Evolutionary conservation across 2,329 filamentous ascomycete genomes (phyloP).

Genomic region (Ophiostoma angusticollis): DNA sequence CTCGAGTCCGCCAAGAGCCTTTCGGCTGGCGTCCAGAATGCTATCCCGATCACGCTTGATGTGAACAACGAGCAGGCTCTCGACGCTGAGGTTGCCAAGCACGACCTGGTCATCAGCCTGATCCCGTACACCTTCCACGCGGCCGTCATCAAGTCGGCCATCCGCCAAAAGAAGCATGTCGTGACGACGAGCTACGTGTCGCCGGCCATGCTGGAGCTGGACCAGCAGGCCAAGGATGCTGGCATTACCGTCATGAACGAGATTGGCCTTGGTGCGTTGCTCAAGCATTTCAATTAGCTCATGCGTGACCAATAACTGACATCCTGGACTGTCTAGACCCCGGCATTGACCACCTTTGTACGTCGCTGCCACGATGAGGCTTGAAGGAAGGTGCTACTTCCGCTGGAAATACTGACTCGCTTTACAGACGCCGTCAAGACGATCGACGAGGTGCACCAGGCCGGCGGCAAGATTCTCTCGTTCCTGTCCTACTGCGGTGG

Average conservation of each 20-base stretch:
- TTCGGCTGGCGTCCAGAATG: conserved; percentile 56
- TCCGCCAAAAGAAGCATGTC: conserved; percentile 87
- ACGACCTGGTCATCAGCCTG: conserved; percentile 66
- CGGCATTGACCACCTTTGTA: conserved; percentile 55
- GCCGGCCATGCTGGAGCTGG: conserved; percentile 81
- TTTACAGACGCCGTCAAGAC: conserved; percentile 71
- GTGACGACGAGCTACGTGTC: conserved; percentile 92
- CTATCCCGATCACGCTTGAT: conserved; percentile 69
- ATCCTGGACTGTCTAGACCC: conserved; percentile 35
- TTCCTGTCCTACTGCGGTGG: conserved; percentile 84
- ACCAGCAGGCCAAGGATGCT: conserved; percentile 70
- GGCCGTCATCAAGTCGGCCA: conserved; percentile 82
- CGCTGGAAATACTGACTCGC: no score
- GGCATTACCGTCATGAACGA: conserved; percentile 98
- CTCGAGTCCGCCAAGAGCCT: conserved; percentile 66
- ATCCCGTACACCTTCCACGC: conserved; percentile 91
- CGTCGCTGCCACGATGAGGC: background rate
- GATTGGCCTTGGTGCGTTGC: conserved; percentile 49
- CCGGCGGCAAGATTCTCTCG: conserved; percentile 69
- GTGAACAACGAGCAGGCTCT: conserved; percentile 65
- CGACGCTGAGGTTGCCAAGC: conserved; percentile 66
- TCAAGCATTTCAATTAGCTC: background rate
- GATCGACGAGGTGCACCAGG: conserved; percentile 76
- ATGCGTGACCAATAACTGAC: conserved; percentile 4
- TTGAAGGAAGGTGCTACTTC: background rate